Percentiles rank a stretch among this genome's conserved stretches.
Evolutionary conservation across 2,329 filamentous ascomycete species (phyloP).

Genomic region (Pseudogymnoascus sp.): DNA sequence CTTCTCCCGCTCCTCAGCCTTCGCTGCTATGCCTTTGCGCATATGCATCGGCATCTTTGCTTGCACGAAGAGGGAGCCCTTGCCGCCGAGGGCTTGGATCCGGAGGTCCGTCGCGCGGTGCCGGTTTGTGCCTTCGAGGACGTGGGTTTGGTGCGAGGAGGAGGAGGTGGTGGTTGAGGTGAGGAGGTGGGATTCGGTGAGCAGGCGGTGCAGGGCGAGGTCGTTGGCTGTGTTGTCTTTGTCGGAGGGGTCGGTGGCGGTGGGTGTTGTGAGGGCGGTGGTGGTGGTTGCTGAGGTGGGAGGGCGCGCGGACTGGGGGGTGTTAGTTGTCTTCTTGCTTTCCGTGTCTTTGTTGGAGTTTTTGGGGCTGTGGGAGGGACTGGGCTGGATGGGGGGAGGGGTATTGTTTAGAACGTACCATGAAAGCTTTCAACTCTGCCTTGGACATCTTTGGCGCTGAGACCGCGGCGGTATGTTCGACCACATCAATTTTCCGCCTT

Average conservation of each 20-base stretch:
- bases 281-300: conserved; percentile 18
- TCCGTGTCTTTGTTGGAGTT: neutral
- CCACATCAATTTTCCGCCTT: conserved; percentile 29
- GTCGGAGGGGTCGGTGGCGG: conserved; percentile 45
- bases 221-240: conserved; percentile 78
- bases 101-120: conserved; percentile 78
- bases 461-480: conserved; percentile 32
- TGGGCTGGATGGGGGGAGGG: neutral
- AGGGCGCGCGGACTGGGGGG: neutral
- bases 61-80: conserved; percentile 64
- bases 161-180: conserved; percentile 41
- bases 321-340: conserved; percentile 7
- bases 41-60: conserved; percentile 84
- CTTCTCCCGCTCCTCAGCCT: conserved; percentile 56
- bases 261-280: conserved; percentile 20
- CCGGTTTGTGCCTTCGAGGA: conserved; percentile 55
- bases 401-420: conserved; percentile 40
- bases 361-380: neutral
- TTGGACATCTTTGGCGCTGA: conserved; percentile 44
- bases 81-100: conserved; percentile 72
- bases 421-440: conserved; percentile 68
- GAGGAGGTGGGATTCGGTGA: conserved; percentile 86
- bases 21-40: conserved; percentile 72
- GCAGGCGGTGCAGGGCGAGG: conserved; percentile 79
- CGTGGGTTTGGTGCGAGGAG: neutral